Evolutionary conservation across 495 filamentous ascomycete genomes (phyloP).

Genomic region (Penicillium simplicissimum): DNA sequence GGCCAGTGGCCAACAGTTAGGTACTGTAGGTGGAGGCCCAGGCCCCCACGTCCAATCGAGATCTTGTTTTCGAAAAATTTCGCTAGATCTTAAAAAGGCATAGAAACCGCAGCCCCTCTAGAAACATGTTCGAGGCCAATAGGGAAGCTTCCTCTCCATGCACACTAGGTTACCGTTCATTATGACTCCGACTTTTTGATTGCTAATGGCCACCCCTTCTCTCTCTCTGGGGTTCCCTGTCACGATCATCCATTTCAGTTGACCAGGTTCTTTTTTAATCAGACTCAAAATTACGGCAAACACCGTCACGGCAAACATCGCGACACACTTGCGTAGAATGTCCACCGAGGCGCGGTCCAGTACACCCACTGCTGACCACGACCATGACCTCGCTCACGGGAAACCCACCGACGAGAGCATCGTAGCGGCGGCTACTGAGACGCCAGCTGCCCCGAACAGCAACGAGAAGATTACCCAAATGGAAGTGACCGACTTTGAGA

Average conservation of each 20-base stretch:
- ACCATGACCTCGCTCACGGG: slow-evolving; percentile 5
- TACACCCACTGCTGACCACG: slow-evolving; percentile 16
- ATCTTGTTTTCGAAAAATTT: slow-evolving; percentile 3
- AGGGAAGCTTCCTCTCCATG: slow-evolving; percentile 14
- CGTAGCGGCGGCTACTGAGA: slow-evolving; percentile 13
- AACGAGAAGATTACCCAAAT: slow-evolving; percentile 8
- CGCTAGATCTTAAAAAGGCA: slow-evolving; percentile 3
- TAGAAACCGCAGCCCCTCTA: slow-evolving; percentile 8
- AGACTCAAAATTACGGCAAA: not conserved
- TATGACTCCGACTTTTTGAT: slow-evolving; percentile 19
- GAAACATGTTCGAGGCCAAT: slow-evolving; percentile 17
- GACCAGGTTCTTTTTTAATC: not conserved
- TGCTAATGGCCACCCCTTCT: slow-evolving; percentile 20
- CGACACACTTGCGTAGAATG: slow-evolving; percentile 23
- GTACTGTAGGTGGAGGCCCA: not conserved
- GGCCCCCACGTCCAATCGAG: slow-evolving; percentile 9
- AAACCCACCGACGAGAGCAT: slow-evolving; percentile 1
- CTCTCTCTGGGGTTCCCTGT: not conserved
- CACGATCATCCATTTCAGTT: not conserved
- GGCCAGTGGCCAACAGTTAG: not conserved
- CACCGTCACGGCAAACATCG: not conserved
- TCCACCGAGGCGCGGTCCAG: slow-evolving; percentile 21
- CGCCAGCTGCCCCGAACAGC: not conserved
- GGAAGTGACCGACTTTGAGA: slow-evolving; percentile 20
- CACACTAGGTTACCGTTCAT: not conserved